Evolutionary conservation across 2,329 filamentous ascomycete species (phyloP), one percentile per base, ranked within the genome.

Genomic region (Cladosporium sp.): DNA sequence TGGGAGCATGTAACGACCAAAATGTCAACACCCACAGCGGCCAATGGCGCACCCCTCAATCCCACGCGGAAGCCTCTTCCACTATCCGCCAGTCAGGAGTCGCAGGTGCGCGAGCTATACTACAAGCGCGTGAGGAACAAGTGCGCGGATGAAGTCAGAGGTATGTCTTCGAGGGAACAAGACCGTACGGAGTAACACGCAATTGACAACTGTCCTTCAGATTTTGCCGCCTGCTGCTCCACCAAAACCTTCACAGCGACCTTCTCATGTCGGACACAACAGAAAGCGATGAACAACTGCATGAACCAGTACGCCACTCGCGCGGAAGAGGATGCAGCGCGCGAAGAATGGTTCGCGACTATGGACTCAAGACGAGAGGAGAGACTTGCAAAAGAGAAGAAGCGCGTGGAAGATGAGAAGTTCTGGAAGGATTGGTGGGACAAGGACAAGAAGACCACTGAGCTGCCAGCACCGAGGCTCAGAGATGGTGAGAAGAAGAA

Each of bases 331-430:
- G 95, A 99, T 80, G 88, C 88, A 28, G 95, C 95, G 69, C 85
- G 95, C 62, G 91, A 93, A 78, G 93, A 98, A 77, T 99, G 95
- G 95, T 98, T 98, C 78, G 87, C 88, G 61, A 85, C 87, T 69
- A 86, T 92, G 61, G 83, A 92, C 72, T 87, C 92, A 80, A 85
- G 93, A 65, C 86, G 88, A 72, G 82, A 81, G 66, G 87, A 90
- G 78, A 82, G 88, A 44, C 89, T 92, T 78, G 83, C 85, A 68
- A 80, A 81, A 68, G 81, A 81, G 70, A 70, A 74, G 67, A 77
- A 78, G 72, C 78, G 80, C 68, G 71, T 73, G 68, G 74, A 80
- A 71, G 76, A 79, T 67, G 79, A 81, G 72, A 78, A 77, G 71
- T 80, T 81, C 62, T 82, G 84, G 71, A 77, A 79, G 69, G 82